These are phyloP conservation scores for Chaetomidium leptoderma DNA, from an alignment of 495 filamentous ascomycete genomes.

Conservation along the genomic window DNA sequence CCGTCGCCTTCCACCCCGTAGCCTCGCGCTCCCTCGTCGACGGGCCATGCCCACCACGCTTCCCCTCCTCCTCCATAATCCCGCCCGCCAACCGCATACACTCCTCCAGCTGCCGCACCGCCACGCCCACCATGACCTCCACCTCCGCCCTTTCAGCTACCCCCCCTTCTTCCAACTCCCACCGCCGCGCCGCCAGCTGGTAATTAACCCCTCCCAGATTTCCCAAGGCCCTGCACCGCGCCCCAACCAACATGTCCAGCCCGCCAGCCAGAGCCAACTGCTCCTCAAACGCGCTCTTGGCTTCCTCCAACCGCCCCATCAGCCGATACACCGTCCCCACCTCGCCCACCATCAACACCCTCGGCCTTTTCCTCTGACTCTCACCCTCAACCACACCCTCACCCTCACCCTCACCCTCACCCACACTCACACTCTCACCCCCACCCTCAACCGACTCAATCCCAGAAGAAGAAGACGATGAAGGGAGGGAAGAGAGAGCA, in stretches of 20 bases:
- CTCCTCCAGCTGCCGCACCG: neutral
- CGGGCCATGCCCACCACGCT: neutral
- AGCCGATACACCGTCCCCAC: neutral
- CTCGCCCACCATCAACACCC: neutral
- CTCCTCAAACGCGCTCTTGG: neutral
- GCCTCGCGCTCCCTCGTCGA: neutral
- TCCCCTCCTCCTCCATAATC: neutral
- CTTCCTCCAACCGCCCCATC: neutral
- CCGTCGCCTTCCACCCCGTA: neutral
- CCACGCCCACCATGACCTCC: neutral
- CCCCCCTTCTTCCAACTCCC: neutral
- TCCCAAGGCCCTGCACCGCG: neutral
- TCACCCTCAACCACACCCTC: too few relatives aligned
- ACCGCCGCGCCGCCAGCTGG: neutral
- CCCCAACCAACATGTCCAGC: neutral
- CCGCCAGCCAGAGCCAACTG: neutral
- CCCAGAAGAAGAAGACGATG: neutral
- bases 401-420: neutral
- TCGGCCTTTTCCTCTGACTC: too few relatives aligned
- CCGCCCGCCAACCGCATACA: neutral
- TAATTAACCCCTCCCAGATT: neutral
- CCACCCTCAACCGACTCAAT: neutral
- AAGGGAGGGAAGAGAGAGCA: neutral
- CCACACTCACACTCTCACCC: too few relatives aligned
- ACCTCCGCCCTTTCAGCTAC: neutral